phyloP scores from a whole-genome alignment of 306 rosid genomes.

The Prunus davidiana region DNA sequence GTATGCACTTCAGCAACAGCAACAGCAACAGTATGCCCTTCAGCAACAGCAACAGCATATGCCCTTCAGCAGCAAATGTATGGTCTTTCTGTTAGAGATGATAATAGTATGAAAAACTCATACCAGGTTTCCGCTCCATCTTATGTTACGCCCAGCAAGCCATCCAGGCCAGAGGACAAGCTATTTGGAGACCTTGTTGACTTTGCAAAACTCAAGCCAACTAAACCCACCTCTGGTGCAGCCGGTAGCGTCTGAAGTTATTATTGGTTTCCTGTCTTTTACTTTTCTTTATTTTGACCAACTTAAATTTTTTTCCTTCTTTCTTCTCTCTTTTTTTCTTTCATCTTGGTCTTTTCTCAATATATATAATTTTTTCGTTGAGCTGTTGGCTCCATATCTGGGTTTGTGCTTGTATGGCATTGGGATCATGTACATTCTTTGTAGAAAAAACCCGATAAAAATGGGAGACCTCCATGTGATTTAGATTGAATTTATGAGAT shows the following conservation, averaged over 20 bases:
- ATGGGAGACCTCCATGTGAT: constrained; percentile 25
- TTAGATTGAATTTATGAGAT: constrained; percentile 25
- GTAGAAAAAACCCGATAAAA: constrained; percentile 30
- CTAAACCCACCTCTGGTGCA: constrained; percentile 55
- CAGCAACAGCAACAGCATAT: constrained; percentile 51
- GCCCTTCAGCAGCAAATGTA: constrained; percentile 77
- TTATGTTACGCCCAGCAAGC: constrained; percentile 59
- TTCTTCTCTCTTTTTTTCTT: constrained; percentile 7
- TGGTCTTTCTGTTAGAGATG: constrained; percentile 67
- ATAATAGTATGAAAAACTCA: constrained; percentile 47
- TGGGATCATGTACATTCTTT: constrained; percentile 60
- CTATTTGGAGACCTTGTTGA: constrained; percentile 94
- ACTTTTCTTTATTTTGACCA: constrained; percentile 25
- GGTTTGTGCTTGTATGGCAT: constrained; percentile 47
- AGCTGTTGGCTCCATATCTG: constrained; percentile 31
- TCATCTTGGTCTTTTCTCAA: constrained; percentile 18
- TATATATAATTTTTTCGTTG: constrained; percentile 28
- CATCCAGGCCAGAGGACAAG: constrained; percentile 88
- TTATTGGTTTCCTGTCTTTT: constrained; percentile 13
- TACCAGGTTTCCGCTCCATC: constrained; percentile 68
- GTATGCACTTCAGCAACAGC: constrained; percentile 13
- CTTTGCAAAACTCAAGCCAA: constrained; percentile 78
- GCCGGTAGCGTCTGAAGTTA: constrained; percentile 51
- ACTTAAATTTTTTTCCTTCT: constrained; percentile 16
- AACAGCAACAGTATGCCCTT: constrained; percentile 36